These are phyloP conservation scores for Knufia petricola DNA, from an alignment of 2,329 filamentous ascomycete species.

Conservation along the genomic window DNA sequence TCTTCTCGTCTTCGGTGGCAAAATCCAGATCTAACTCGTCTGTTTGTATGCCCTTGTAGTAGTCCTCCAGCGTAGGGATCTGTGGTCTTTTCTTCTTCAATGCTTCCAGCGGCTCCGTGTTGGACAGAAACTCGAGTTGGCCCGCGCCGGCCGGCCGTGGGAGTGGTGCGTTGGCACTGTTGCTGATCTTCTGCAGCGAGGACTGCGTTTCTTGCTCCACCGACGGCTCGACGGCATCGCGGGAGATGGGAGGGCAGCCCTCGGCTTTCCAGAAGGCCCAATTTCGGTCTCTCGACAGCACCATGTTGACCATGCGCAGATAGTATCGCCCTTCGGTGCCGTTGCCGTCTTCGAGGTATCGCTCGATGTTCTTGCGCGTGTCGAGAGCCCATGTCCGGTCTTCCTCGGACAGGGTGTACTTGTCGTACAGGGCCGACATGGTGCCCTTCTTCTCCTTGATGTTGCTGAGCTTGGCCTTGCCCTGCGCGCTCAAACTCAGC, in stretches of 20 bases:
- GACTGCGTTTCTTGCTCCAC: slow-evolving; percentile 62
- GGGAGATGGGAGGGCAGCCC: slow-evolving; percentile 78
- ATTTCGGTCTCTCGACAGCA: slow-evolving; percentile 91
- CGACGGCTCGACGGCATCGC: slow-evolving; percentile 57
- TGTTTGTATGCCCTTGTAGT: slow-evolving; percentile 63
- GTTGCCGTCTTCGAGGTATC: slow-evolving; percentile 60
- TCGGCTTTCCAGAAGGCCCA: slow-evolving; percentile 99
- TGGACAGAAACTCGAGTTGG: slow-evolving; percentile 67
- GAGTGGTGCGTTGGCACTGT: slow-evolving; percentile 57
- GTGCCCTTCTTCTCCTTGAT: slow-evolving; percentile 60
- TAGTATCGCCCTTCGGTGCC: slow-evolving; percentile 84
- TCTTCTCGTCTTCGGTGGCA: slow-evolving; percentile 55
- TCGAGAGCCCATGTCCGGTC: slow-evolving; percentile 77
- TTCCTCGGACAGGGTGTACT: slow-evolving; percentile 67
- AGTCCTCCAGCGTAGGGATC: slow-evolving; percentile 60
- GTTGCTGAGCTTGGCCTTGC: slow-evolving; percentile 63
- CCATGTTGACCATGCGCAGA: slow-evolving; percentile 91
- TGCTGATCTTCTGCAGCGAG: slow-evolving; percentile 55
- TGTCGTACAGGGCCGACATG: slow-evolving; percentile 65
- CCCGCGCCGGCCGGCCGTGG: slow-evolving; percentile 61
- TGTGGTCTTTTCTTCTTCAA: slow-evolving; percentile 62
- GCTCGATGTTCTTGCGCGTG: slow-evolving; percentile 69
- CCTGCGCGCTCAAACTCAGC: slow-evolving; percentile 72
- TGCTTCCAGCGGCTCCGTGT: slow-evolving; percentile 57
- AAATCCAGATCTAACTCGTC: slow-evolving; percentile 83